These are phyloP conservation scores for Gentiana dahurica DNA, from an alignment of 257 asterid species.

Conservation along the genomic window DNA sequence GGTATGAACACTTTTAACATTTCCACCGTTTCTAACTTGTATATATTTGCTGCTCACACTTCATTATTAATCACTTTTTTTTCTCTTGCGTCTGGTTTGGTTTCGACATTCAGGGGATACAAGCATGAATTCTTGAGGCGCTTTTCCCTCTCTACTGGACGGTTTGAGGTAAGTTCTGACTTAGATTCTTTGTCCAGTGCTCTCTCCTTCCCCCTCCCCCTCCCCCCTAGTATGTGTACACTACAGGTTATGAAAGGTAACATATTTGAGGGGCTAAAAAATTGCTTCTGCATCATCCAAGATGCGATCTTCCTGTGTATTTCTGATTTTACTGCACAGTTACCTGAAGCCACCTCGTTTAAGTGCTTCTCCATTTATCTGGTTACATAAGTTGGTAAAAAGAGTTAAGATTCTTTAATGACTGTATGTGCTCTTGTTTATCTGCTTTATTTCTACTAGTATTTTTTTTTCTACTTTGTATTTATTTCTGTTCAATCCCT, in stretches of 20 bases:
- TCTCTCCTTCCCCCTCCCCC: constrained; percentile 11
- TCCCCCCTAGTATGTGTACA: not conserved
- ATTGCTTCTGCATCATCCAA: too few relatives aligned
- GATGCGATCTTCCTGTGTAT: too few relatives aligned
- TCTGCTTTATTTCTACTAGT: too few relatives aligned
- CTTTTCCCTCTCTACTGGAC: constrained; percentile 79
- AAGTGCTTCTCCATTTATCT: too few relatives aligned
- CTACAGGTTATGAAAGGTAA: not conserved
- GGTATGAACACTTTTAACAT: constrained; percentile 32
- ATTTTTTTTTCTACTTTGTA: too few relatives aligned
- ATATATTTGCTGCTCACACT: not conserved
- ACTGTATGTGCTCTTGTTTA: too few relatives aligned
- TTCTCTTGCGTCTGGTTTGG: constrained; percentile 5
- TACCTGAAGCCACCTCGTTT: too few relatives aligned
- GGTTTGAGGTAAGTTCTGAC: constrained; percentile 56
- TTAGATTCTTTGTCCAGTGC: constrained; percentile 6
- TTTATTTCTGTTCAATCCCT: too few relatives aligned
- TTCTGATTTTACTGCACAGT: too few relatives aligned
- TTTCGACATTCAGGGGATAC: constrained; percentile 42
- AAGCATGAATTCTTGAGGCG: constrained; percentile 87
- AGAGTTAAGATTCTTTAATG: too few relatives aligned
- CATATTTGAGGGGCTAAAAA: too few relatives aligned
- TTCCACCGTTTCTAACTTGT: not conserved
- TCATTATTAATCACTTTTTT: constrained; percentile 1
- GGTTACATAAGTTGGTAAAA: too few relatives aligned